Base-by-base conservation (phyloP, 805 yeast species). In the Maudiozyma saulgeensis region DNA sequence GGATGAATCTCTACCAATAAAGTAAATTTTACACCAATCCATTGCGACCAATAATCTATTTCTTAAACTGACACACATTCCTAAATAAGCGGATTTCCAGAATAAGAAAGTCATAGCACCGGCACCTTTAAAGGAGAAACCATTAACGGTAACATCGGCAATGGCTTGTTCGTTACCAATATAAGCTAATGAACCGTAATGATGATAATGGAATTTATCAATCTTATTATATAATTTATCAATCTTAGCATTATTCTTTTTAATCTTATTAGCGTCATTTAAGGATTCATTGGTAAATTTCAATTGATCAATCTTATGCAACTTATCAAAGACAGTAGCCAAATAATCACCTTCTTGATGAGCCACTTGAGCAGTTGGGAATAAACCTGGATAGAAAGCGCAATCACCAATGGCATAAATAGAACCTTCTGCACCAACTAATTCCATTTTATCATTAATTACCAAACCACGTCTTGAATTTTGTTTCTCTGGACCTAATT, bases 281-380 rank as follows among this genome's bases (percentile, higher is more conserved):
- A 60, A 48, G 28, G 70, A 57, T 41, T 68, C 46, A 26, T 44
- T 48, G 4, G 40, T 8, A 19, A 40, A 49, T 60, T 81, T 73
- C 53, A 79, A 62, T 41, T 78, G 73, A 48, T 84, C 89, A 50
- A 82, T 73, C 58, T 78, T 78, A 58, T 82, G 73, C 59, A 81
- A 69, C 58, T 76, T 82, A 64, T 78, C 77, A 68, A 90, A 84
- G 56, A 81, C 79, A 34, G 74, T 71, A 49, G 90, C 93, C 57
- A 90, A 77, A 70, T 79, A 90, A 50, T 76, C 74, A 67, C 96
- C 97, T 71, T 90, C 87, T 75, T 90, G 97, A 71, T 88, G 81
- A 41, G 98, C 98, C 49, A 89, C 97, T 76, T 90, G 97, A 25
- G 97, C 98, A 53, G 98, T 90, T 58, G 97, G 97, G 41, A 96